Evolutionary conservation across 2,329 filamentous ascomycete genomes (phyloP).

Genomic region (Myriosclerotinia scirpicola): DNA sequence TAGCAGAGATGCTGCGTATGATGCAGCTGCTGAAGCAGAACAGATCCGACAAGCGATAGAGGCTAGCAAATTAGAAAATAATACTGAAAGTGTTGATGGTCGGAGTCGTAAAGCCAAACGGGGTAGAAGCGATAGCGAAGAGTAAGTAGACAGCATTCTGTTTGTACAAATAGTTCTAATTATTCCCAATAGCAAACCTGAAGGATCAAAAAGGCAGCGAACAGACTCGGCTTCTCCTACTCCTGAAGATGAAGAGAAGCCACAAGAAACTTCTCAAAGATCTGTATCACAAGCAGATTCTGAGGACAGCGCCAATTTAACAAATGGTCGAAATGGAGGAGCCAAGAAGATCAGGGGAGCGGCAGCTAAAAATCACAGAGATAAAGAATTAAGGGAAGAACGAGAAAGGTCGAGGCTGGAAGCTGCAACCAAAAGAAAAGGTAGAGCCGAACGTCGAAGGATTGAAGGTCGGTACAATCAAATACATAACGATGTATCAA

Average conservation of each 20-base stretch:
- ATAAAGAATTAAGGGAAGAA: slow-evolving; percentile 69
- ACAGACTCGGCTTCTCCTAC: slow-evolving; percentile 75
- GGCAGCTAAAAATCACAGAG: slow-evolving; percentile 57
- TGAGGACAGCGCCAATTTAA: slow-evolving; percentile 60
- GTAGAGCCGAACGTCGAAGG: slow-evolving; percentile 75
- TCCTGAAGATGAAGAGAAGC: slow-evolving; percentile 50
- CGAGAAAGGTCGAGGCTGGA: slow-evolving; percentile 72
- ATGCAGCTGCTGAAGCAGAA: slow-evolving; percentile 70
- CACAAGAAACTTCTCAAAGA: slow-evolving; percentile 36
- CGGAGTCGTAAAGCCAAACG: slow-evolving; percentile 71
- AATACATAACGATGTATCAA: slow-evolving; percentile 33
- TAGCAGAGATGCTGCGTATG: slow-evolving; percentile 89
- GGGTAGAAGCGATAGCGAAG: slow-evolving; percentile 86
- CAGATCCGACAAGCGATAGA: slow-evolving; percentile 86
- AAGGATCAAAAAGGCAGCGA: slow-evolving; percentile 75
- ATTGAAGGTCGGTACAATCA: slow-evolving; percentile 64
- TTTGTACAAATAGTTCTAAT: slow-evolving; percentile 27
- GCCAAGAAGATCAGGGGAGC: slow-evolving; percentile 61
- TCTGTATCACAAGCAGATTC: slow-evolving; percentile 61
- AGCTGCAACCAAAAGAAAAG: slow-evolving; percentile 76
- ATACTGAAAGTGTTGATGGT: slow-evolving; percentile 46
- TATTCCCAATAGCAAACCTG: slow-evolving; percentile 59
- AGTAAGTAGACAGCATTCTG: slow-evolving; percentile 61
- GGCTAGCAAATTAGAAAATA: slow-evolving; percentile 80
- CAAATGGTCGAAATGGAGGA: slow-evolving; percentile 50